Base-by-base conservation (phyloP, 2,329 filamentous ascomycete genomes). In the Ilyonectria robusta region DNA sequence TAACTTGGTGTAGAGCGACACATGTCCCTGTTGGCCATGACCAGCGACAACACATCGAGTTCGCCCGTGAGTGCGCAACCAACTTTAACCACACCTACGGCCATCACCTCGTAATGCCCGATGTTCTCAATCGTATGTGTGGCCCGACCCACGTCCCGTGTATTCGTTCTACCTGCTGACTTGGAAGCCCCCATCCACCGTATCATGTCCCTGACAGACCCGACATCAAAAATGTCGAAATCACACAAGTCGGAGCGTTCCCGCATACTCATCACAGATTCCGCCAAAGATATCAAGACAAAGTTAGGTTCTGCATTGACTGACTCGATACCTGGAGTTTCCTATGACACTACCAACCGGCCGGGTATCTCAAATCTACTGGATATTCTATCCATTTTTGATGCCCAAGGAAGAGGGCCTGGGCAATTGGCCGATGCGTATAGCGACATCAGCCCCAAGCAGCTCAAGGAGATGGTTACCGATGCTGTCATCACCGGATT, bases 1-100 rank as follows among this genome's bases (percentile, higher is more conserved):
- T 67, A 21, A 70, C 61, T 66, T 13, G 0, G 8, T 33, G 64
- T 73, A 92, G 92, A 72, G 93, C 95, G 68, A 98, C 95, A 1
- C 94, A 98, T 81, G 95, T 99, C 26, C 96, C 96, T 11, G 95
- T 99, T 2, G 96, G 96, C n/a, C 93, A 97, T 72, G 96, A 99
- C 79, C 96, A 99, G 81, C 86, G 86, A 62, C 96, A 99, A 76
- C 96, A 99, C 81, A 88, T 99, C 23, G 96, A 99, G 79, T 97
- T 98, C 78, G 91, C 95, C 1, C 89, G 96, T 59, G 92, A 97
- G 78, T 92, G 94, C 69, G 96, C 92, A 9, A 92, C 89, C 66
- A 93, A 93, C 77, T 98, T 99, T 84, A 98, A 98, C 80, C 86
- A 93, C 76, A 81, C 88, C 2, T 94, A 93, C 73, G 88, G 88